Conservation (phyloP, 176 grass and related monocot genomes). For the Rhynchospora tenuis region DNA sequence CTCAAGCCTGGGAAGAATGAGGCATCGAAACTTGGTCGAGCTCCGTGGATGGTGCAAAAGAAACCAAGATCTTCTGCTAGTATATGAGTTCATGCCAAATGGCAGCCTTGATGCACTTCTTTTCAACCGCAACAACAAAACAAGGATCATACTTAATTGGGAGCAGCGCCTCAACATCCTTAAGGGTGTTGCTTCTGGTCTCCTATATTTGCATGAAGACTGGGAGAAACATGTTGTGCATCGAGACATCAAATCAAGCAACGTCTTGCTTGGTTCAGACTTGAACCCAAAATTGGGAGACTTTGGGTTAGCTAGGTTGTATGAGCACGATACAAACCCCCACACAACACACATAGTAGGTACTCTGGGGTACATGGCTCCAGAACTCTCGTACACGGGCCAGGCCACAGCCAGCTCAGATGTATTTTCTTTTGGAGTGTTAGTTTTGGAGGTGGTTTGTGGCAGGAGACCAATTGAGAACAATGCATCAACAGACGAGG, state of each 20-base stretch:
- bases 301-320: constrained; percentile 36
- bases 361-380: constrained; percentile 47
- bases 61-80: constrained; percentile 32
- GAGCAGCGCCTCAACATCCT: constrained; percentile 27
- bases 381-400: constrained; percentile 29
- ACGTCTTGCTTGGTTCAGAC: constrained; percentile 33
- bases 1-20: constrained; percentile 39
- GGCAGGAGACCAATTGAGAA: constrained; percentile 36
- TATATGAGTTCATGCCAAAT: constrained; percentile 39
- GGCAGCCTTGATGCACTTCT: constrained; percentile 35
- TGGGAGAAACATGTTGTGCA: constrained; percentile 57
- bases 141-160: constrained; percentile 21
- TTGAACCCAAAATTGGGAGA: constrained; percentile 31
- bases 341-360: constrained; percentile 37
- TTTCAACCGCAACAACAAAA: background rate
- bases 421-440: constrained; percentile 45
- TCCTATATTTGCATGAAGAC: constrained; percentile 51
- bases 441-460: constrained; percentile 42
- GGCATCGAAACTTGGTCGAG: constrained; percentile 47
- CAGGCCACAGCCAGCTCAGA: constrained; percentile 36
- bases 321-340: constrained; percentile 35
- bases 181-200: constrained; percentile 23
- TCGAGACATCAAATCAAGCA: constrained; percentile 53
- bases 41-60: constrained; percentile 39
- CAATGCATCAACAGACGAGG: background rate